Evolutionary conservation across 768 basidiomycete genomes (phyloP).

Genomic region (Mycena capillaripes): DNA sequence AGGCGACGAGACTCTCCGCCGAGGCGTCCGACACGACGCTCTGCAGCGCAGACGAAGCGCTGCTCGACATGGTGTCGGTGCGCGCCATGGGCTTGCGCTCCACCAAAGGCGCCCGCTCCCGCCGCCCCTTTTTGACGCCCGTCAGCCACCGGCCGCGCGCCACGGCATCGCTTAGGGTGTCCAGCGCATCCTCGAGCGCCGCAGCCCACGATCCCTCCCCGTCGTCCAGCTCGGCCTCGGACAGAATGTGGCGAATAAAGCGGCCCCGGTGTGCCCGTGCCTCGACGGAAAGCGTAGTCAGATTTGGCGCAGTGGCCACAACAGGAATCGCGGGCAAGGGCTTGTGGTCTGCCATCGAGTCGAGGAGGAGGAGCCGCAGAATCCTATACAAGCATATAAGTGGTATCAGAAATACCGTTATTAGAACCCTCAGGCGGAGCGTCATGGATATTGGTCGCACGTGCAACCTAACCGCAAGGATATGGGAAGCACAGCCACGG

Average conservation of each 20-base stretch:
- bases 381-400: slow-evolving; percentile 26
- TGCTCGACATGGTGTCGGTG: slow-evolving; percentile 32
- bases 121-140: slow-evolving; percentile 52
- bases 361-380: slow-evolving; percentile 2
- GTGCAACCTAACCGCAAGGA: neutral
- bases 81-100: slow-evolving; percentile 32
- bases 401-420: slow-evolving; percentile 19
- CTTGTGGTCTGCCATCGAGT: slow-evolving; percentile 48
- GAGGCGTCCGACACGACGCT: slow-evolving; percentile 4
- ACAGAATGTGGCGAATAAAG: slow-evolving; percentile 57
- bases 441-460: slow-evolving; percentile 5
- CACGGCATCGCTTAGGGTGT: slow-evolving; percentile 59
- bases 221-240: slow-evolving; percentile 50
- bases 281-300: slow-evolving; percentile 52
- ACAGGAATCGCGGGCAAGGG: slow-evolving; percentile 51
- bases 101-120: neutral
- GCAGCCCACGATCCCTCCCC: slow-evolving; percentile 59
- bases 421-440: slow-evolving; percentile 2
- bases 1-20: slow-evolving; percentile 8
- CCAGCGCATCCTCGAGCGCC: slow-evolving; percentile 62
- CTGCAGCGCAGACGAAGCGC: neutral
- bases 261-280: slow-evolving; percentile 56
- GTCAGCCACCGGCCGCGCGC: slow-evolving; percentile 61
- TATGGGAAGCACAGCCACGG: neutral
- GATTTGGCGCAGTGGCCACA: slow-evolving; percentile 15